These are phyloP conservation scores for Antitrichia curtipendula DNA, from an alignment of 225 moss, liverwort and hornwort species.

Conservation along the genomic window DNA sequence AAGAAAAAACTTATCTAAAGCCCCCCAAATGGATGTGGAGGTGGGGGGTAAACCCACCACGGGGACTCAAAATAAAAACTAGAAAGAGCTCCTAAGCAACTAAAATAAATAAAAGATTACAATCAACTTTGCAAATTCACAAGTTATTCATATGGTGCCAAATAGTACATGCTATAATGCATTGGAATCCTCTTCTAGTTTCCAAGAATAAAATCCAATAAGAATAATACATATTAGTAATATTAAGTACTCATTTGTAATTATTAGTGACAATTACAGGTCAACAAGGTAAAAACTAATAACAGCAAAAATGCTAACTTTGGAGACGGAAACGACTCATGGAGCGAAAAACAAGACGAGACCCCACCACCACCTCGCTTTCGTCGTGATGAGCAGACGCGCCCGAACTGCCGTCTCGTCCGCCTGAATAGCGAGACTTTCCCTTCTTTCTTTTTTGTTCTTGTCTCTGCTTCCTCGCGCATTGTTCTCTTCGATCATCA, in stretches of 20 bases:
- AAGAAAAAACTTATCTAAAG: too few species aligned
- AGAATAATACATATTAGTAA: not conserved
- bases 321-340: not conserved
- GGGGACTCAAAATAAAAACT: not conserved
- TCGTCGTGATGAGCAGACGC: not conserved
- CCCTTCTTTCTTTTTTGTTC: not conserved
- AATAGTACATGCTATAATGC: not conserved
- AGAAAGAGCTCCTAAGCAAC: not conserved
- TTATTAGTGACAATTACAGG: not conserved
- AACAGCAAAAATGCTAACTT: not conserved
- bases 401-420: not conserved
- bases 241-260: not conserved
- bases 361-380: not conserved
- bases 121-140: not conserved
- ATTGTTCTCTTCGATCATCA: not conserved
- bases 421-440: not conserved
- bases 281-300: not conserved
- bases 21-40: too few species aligned
- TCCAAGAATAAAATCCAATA: not conserved
- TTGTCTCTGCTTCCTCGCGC: not conserved
- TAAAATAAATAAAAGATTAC: not conserved
- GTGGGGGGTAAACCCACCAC: too few species aligned
- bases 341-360: not conserved
- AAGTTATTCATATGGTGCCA: too few species aligned
- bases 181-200: not conserved